Percentiles rank a stretch among this genome's conserved stretches.
phyloP scores from a whole-genome alignment of 495 filamentous ascomycete genomes.

The Penicillium waksmanii region DNA sequence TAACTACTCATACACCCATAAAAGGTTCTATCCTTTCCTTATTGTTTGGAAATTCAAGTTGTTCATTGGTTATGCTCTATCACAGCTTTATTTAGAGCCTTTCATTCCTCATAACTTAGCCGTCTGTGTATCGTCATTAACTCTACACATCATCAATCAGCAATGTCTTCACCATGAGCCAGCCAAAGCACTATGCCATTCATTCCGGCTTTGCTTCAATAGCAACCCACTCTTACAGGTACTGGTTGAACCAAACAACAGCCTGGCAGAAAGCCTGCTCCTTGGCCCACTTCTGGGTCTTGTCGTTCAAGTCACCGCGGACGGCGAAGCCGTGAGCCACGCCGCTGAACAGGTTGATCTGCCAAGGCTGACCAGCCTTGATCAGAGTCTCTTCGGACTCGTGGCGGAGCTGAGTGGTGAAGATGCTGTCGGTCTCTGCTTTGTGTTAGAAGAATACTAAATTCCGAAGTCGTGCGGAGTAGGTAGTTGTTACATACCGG shows the following conservation, averaged over 20 bases:
- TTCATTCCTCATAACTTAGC: constrained; percentile 20
- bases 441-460: constrained; percentile 9
- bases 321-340: constrained; percentile 84
- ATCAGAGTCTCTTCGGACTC: constrained; percentile 63
- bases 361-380: constrained; percentile 68
- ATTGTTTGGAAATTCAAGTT: too few species aligned
- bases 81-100: neutral
- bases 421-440: constrained; percentile 76
- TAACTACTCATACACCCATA: too few species aligned
- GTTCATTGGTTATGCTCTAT: too few species aligned
- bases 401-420: constrained; percentile 73
- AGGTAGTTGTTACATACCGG: constrained; percentile 48
- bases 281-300: constrained; percentile 72
- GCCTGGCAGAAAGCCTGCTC: constrained; percentile 86
- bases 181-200: neutral
- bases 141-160: constrained; percentile 9
- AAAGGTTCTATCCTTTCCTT: too few species aligned
- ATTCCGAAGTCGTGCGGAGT: neutral
- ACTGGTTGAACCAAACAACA: constrained; percentile 74
- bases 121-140: constrained; percentile 2
- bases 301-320: constrained; percentile 63
- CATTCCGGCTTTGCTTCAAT: neutral
- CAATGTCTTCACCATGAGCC: neutral
- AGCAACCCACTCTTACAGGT: constrained; percentile 42
- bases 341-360: constrained; percentile 79